Evolutionary conservation across 495 filamentous ascomycete species (phyloP).

Genomic region (Aspergillus avenaceus): DNA sequence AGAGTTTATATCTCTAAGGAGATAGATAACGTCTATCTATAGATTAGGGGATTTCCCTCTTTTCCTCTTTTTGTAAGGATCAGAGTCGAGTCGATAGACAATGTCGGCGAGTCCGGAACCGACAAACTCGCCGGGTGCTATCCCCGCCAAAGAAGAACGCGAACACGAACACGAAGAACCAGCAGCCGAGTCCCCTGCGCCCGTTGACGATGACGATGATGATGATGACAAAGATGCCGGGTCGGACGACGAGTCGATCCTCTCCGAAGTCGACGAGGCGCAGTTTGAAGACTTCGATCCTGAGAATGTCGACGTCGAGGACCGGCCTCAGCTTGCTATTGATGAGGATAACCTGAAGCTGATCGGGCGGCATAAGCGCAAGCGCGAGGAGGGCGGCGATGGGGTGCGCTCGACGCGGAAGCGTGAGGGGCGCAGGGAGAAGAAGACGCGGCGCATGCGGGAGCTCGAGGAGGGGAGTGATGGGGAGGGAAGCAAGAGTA

Average conservation of each 20-base stretch:
- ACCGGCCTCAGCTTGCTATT: slow-evolving; percentile 71
- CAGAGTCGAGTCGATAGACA: too few species aligned
- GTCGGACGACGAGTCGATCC: slow-evolving; percentile 79
- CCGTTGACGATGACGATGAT: slow-evolving; percentile 10
- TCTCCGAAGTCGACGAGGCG: slow-evolving; percentile 93
- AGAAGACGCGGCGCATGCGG: slow-evolving; percentile 62
- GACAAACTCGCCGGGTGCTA: slow-evolving; percentile 16
- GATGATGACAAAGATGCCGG: slow-evolving; percentile 20
- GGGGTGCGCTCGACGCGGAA: slow-evolving; percentile 59
- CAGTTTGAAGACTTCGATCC: slow-evolving; percentile 92
- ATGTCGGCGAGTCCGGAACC: slow-evolving; percentile 43
- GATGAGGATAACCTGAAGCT: slow-evolving; percentile 83
- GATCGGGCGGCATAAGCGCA: slow-evolving; percentile 74
- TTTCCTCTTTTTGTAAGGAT: background rate
- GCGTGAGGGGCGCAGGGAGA: slow-evolving; percentile 71
- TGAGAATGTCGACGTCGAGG: slow-evolving; percentile 67
- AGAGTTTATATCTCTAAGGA: too few species aligned
- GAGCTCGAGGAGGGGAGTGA: slow-evolving; percentile 47
- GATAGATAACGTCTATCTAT: too few species aligned
- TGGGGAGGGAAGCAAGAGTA: slow-evolving; percentile 54
- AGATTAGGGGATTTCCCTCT: too few species aligned
- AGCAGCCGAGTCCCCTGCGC: slow-evolving; percentile 7
- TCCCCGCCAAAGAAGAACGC: slow-evolving; percentile 15
- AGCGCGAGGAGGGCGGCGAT: slow-evolving; percentile 61
- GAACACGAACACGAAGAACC: slow-evolving; percentile 13